These are phyloP conservation scores for Trichocomaceae sp. DNA, from an alignment of 2,329 filamentous ascomycete genomes.

Conservation along the genomic window DNA sequence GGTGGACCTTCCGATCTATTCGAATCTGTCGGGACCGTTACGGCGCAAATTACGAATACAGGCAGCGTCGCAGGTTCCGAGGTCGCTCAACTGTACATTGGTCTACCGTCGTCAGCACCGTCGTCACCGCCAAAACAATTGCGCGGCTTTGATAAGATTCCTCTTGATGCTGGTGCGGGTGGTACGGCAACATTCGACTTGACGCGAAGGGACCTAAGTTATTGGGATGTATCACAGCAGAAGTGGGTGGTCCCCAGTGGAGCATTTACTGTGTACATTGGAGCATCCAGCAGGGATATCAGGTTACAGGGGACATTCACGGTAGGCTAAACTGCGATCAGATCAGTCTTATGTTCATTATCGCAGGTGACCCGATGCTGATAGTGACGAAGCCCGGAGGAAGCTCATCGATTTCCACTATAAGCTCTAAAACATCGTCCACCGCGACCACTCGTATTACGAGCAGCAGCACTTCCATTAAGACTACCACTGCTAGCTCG, in stretches of 20 bases:
- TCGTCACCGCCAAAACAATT: slow-evolving; percentile 6
- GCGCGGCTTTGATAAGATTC: slow-evolving; percentile 12
- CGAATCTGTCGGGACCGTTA: slow-evolving; percentile 38
- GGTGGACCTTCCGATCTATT: neutral
- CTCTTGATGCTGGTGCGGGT: slow-evolving; percentile 43
- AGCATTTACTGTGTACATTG: slow-evolving; percentile 3
- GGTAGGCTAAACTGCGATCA: neutral
- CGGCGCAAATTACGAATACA: slow-evolving; percentile 46
- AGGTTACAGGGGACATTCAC: neutral
- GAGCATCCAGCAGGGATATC: neutral
- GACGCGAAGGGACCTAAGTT: slow-evolving; percentile 55
- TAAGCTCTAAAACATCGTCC: neutral
- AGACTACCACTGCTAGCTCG: slow-evolving; percentile 1
- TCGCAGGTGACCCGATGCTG: neutral
- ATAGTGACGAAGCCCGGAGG: slow-evolving; percentile 1
- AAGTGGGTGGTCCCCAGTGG: slow-evolving; percentile 45
- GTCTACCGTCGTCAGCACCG: slow-evolving; percentile 40
- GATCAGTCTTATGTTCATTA: no score
- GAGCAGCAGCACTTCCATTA: neutral
- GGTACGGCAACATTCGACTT: slow-evolving; percentile 48
- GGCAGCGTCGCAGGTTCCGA: slow-evolving; percentile 45
- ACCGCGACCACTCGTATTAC: neutral
- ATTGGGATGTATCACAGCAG: slow-evolving; percentile 55
- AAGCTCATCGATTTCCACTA: slow-evolving; percentile 2
- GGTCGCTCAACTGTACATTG: slow-evolving; percentile 60